Evolutionary conservation across 257 asterid genomes (phyloP), one percentile per base, ranked within the genome.

Genomic region (Nyctanthes arbortristis): DNA sequence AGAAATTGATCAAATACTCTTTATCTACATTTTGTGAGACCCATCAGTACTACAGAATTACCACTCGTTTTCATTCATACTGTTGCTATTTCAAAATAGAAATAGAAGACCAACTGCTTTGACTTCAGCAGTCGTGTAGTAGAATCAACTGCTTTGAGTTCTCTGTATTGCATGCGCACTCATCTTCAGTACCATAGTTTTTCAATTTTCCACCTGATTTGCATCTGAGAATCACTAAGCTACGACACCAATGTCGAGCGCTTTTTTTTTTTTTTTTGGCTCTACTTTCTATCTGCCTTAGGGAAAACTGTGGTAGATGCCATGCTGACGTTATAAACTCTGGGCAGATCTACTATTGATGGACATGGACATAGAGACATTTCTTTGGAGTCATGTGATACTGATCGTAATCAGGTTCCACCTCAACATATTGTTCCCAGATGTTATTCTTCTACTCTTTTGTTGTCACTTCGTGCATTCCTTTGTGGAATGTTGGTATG

Each of bases 401-500:
- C 74, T 56, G 82, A 82, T 68, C 77, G 59, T 60, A 79, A 77
- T 69, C 86, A 84, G 88, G 97, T 91, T 72, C 73, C 71, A 71
- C 65, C 33, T 81, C 37, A 56, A 61, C 63, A 54, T 66, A 36
- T 70, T 70, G 57, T 67, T 58, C 55, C 61, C 63, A 28, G 2
- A 27, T 30, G 10, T 60, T 30, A 52, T n/a, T 52, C 63, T 63
- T 34, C 69, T n/a, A n/a, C 40, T 20, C 7, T 8, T 3, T 49
- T 29, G 18, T 0, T 24, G 30, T 16, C 54, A 28, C 54, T 54
- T 33, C 65, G 40, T 69, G 64, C 22, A 5, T 12, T 34, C 32
- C 20, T 25, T 22, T 39, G 22, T 52, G 24, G 54, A 30, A 31
- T 35, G 52, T 66, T 63, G 27, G 29, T 24, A 63, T 49, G 49